phyloP scores from a whole-genome alignment of 257 asterid genomes.

The Solanum acaule region DNA sequence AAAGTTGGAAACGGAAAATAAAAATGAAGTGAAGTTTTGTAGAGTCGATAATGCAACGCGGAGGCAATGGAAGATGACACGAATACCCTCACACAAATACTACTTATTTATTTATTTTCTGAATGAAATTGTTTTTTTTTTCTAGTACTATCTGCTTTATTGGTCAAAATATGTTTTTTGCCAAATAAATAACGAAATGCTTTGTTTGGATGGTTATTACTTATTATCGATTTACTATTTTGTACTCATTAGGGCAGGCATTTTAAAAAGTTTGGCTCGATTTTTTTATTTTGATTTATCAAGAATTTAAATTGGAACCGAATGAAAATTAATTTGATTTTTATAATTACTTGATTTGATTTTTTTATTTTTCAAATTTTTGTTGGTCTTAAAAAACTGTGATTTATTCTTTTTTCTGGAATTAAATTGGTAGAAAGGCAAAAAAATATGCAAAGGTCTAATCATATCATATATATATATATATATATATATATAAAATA shows the following conservation, averaged over 20 bases:
- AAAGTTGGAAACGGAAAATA: background rate
- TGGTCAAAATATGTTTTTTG: background rate
- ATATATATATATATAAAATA: no score
- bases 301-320: no score
- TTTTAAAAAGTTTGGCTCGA: no score
- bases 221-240: background rate
- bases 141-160: no score
- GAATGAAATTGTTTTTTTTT: background rate
- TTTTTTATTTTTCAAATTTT: no score
- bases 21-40: background rate
- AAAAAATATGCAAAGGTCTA: background rate
- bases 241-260: background rate
- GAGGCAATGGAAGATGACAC: background rate
- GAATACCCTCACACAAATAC: background rate
- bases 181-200: background rate
- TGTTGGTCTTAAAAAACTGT: background rate
- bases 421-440: background rate
- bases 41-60: background rate
- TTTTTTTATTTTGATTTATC: no score
- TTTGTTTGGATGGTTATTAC: background rate
- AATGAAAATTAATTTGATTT: no score
- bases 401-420: no score
- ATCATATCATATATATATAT: no score
- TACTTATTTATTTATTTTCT: background rate
- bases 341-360: no score